Percentiles rank a stretch among this genome's conserved stretches.
Evolutionary conservation across 2,329 filamentous ascomycete genomes (phyloP).

Genomic region (Neodidymelliopsis sp.): DNA sequence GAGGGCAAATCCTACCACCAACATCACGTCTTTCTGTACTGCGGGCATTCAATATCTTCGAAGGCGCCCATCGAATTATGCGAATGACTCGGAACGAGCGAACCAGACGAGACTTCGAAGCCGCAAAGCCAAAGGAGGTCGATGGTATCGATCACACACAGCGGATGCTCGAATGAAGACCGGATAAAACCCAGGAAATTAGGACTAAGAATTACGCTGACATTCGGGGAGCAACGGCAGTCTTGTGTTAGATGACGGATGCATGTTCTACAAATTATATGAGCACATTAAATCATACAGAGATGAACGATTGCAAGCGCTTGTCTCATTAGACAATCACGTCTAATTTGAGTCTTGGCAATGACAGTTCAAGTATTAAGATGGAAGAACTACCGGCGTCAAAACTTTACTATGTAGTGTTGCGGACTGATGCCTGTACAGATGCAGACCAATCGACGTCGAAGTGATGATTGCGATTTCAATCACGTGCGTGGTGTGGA

Average conservation of each 20-base stretch:
- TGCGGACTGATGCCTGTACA: background rate
- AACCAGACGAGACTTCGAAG: conserved; percentile 22
- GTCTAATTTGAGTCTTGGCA: conserved; percentile 9
- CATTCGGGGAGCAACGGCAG: background rate
- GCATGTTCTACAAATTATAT: conserved; percentile 21
- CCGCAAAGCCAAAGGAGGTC: conserved; percentile 10
- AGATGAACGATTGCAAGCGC: conserved; percentile 4
- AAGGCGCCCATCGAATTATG: conserved; percentile 47
- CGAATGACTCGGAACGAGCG: conserved; percentile 21
- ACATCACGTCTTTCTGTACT: conserved; percentile 52
- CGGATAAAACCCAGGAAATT: background rate
- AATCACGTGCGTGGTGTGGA: conserved; percentile 7
- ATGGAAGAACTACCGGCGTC: background rate
- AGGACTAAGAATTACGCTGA: background rate
- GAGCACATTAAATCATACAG: too few species aligned
- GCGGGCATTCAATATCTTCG: conserved; percentile 52
- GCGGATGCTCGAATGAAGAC: conserved; percentile 1
- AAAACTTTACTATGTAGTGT: background rate
- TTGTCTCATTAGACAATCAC: background rate
- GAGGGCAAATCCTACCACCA: conserved; percentile 54
- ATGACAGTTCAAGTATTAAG: conserved; percentile 18
- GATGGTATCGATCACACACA: background rate
- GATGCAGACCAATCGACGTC: background rate
- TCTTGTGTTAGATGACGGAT: conserved; percentile 15
- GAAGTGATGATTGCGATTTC: conserved; percentile 2